A percentile compares a stretch with the other conserved stretches of the same genome.
Evolutionary conservation across 2,329 filamentous ascomycete genomes (phyloP).

Genomic region (Colletotrichum tropicicola): DNA sequence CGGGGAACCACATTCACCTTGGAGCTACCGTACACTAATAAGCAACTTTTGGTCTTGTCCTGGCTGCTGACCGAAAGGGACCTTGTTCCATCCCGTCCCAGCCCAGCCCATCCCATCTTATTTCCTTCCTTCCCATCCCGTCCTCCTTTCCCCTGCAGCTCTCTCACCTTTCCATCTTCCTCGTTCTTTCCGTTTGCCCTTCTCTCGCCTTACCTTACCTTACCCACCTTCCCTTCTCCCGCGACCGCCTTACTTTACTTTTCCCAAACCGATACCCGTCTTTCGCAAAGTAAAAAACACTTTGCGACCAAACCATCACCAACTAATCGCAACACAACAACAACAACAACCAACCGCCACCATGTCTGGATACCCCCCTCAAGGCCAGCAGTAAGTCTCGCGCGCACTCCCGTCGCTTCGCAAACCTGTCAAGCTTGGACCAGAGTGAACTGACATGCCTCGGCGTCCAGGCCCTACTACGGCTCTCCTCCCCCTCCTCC

Average conservation of each 20-base stretch:
- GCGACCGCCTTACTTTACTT: not conserved
- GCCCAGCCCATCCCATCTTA: conserved; percentile 1
- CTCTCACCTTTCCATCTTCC: not conserved
- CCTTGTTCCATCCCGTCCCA: no score
- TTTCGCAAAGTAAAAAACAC: not conserved
- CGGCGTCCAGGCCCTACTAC: conserved; percentile 29
- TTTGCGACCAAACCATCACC: conserved; percentile 1
- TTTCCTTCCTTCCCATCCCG: conserved; percentile 10
- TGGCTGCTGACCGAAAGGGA: conserved; percentile 7
- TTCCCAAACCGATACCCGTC: conserved; percentile 1
- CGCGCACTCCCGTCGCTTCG: not conserved
- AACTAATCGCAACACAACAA: not conserved
- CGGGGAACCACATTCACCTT: conserved; percentile 11
- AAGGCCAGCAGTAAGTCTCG: conserved; percentile 19
- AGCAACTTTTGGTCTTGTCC: not conserved
- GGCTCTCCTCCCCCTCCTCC: conserved; percentile 31
- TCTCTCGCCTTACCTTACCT: not conserved
- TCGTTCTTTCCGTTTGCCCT: conserved; percentile 14
- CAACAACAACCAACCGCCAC: conserved; percentile 17
- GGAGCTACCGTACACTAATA: conserved; percentile 14
- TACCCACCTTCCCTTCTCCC: conserved; percentile 13
- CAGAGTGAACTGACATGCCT: conserved; percentile 5
- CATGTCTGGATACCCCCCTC: conserved; percentile 47
- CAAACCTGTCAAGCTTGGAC: not conserved
- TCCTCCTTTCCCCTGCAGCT: not conserved